Evolutionary conservation across 2,329 filamentous ascomycete genomes (phyloP), one percentile per base, ranked within the genome.

Genomic region (Podosphaera aphanis): DNA sequence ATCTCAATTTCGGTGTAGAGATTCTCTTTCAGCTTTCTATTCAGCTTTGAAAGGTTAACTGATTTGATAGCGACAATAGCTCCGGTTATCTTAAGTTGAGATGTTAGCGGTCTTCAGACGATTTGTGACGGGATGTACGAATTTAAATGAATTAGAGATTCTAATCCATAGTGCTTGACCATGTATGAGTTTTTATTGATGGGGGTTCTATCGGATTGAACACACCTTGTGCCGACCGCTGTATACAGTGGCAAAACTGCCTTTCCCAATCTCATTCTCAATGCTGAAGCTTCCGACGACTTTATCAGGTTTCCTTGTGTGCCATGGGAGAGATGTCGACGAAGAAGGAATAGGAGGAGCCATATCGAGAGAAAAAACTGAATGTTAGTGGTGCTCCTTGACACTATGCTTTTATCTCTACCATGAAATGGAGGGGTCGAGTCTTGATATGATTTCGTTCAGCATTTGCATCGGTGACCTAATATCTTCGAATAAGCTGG

Each of bases 211-310:
- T 23, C 20, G 23, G 7, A 11, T 35, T 20, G 42, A 36, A 44
- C 40, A 46, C 66, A 93, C 85, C 65, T 80, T 80, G 64, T 92
- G 83, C 55, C 77, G 76, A 52, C 83, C 85, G 60, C 81, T 75
- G 62, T 90, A 95, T 53, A 98, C 90, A 54, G 85, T 85, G 53
- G 90, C 90, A 67, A 95, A 98, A 66, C 90, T 95, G 51, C 90
- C 90, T 65, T 90, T 90, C 51, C 90, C 90, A 60, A 95, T 94
- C 65, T 94, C 83, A 55, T 81, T 77, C 55, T 85, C 74, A 57
- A 88, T 77, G 56, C 73, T 72, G 63, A 92, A 94, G 11, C 52
- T 52, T 57, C 80, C 76, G 53, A 85, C 83, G 56, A 90, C 61
- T 55, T 61, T 63, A 47, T 65, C 63, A 13, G 33, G 13, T 29